These are phyloP conservation scores for Henckelia pumila DNA, from an alignment of 257 asterid genomes.

Conservation along the genomic window DNA sequence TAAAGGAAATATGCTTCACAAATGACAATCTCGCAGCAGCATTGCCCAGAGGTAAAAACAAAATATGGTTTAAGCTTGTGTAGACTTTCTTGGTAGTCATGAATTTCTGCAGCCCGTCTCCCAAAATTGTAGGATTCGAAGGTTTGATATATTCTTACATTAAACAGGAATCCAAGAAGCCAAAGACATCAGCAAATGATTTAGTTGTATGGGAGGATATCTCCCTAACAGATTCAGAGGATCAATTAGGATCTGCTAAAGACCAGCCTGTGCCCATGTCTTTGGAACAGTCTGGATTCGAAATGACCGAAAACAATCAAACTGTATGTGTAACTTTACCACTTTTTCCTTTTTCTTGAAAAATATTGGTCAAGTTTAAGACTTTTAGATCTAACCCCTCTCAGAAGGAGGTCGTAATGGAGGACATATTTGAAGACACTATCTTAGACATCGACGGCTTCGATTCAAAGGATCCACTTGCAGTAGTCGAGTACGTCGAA, in stretches of 20 bases:
- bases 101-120: background rate
- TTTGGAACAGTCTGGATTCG: slow-evolving; percentile 56
- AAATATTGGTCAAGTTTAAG: background rate
- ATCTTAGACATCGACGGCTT: slow-evolving; percentile 62
- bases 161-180: slow-evolving; percentile 44
- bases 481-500: slow-evolving; percentile 72
- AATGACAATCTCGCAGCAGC: slow-evolving; percentile 51
- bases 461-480: slow-evolving; percentile 69
- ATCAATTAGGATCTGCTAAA: slow-evolving; percentile 35
- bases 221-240: slow-evolving; percentile 46
- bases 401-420: slow-evolving; percentile 85
- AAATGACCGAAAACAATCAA: slow-evolving; percentile 39
- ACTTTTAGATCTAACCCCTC: background rate
- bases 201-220: slow-evolving; percentile 54
- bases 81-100: background rate
- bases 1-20: slow-evolving; percentile 75
- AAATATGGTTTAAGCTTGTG: background rate
- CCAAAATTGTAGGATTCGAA: background rate
- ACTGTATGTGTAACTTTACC: slow-evolving; percentile 37
- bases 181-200: slow-evolving; percentile 42
- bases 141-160: background rate
- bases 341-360: background rate
- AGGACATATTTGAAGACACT: slow-evolving; percentile 73
- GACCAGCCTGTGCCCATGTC: slow-evolving; percentile 81
- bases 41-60: slow-evolving; percentile 41